Evolutionary conservation across 495 filamentous ascomycete genomes (phyloP).

Genomic region (Trichoderma asperelloides): DNA sequence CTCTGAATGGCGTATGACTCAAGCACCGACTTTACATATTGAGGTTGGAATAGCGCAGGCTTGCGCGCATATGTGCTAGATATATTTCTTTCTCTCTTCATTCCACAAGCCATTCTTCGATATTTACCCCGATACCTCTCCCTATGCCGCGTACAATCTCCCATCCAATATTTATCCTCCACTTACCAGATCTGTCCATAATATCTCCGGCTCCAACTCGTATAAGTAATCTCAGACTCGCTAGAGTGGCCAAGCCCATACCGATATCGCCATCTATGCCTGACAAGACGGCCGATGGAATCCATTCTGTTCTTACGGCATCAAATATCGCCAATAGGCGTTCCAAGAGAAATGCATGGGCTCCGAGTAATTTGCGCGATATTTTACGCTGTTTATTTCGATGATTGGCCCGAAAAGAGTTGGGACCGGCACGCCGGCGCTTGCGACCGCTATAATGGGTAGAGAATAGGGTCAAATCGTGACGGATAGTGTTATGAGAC

Average conservation of each 20-base stretch:
- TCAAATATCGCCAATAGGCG: slow-evolving; percentile 81
- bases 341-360: slow-evolving; percentile 80
- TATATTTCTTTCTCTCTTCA: slow-evolving; percentile 15
- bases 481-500: slow-evolving; percentile 71
- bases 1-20: not conserved
- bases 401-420: slow-evolving; percentile 24
- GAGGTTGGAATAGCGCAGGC: not conserved
- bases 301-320: slow-evolving; percentile 62
- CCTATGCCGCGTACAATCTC: slow-evolving; percentile 57
- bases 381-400: slow-evolving; percentile 61
- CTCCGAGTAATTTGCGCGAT: slow-evolving; percentile 56
- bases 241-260: slow-evolving; percentile 70
- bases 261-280: slow-evolving; percentile 52
- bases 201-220: slow-evolving; percentile 46
- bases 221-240: slow-evolving; percentile 66
- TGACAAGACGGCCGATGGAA: slow-evolving; percentile 16
- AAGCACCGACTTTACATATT: not conserved
- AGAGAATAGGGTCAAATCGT: slow-evolving; percentile 77
- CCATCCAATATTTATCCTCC: slow-evolving; percentile 69
- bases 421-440: slow-evolving; percentile 26
- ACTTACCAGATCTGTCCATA: slow-evolving; percentile 58
- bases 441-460: slow-evolving; percentile 55
- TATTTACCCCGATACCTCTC: slow-evolving; percentile 60
- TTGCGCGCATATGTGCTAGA: not conserved
- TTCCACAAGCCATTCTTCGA: slow-evolving; percentile 62